A percentile compares a stretch with the other conserved stretches of the same genome.
Conservation (phyloP, 1,284 basidiomycete species). For the Cerioporus squamosus region DNA sequence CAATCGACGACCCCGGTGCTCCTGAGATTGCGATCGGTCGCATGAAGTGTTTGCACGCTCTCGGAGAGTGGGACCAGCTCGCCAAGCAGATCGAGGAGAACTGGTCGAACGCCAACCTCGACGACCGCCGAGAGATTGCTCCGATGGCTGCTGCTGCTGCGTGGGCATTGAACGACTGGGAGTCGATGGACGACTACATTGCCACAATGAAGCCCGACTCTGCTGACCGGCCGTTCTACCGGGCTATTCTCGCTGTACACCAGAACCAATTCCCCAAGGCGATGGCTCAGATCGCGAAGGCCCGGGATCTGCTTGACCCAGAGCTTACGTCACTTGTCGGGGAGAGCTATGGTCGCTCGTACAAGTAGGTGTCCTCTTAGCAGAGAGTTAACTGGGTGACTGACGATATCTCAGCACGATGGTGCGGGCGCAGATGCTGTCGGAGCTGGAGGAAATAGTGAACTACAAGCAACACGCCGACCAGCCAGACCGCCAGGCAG, state of each 20-base stretch:
- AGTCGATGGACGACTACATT: conserved; percentile 98
- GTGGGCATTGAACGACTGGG: conserved; percentile 98
- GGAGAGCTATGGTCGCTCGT: conserved; percentile 95
- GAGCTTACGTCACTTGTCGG: conserved; percentile 93
- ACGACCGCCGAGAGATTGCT: conserved; percentile 91
- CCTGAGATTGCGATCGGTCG: conserved; percentile 84
- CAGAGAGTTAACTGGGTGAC: background rate
- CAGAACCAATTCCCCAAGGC: conserved; percentile 96
- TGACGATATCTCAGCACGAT: conserved; percentile 68
- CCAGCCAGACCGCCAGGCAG: conserved; percentile 88
- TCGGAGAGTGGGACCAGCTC: conserved; percentile 97
- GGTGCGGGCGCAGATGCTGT: conserved; percentile 98
- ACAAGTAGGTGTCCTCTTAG: conserved; percentile 70
- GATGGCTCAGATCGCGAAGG: conserved; percentile 88
- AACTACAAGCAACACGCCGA: conserved; percentile 94
- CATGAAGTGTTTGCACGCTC: conserved; percentile 96
- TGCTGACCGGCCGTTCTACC: conserved; percentile 94
- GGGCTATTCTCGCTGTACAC: conserved; percentile 94
- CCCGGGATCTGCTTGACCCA: conserved; percentile 92
- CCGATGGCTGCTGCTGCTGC: conserved; percentile 97
- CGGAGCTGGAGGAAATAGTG: conserved; percentile 98
- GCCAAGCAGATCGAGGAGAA: conserved; percentile 88
- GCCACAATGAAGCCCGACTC: conserved; percentile 93
- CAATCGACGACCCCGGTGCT: conserved; percentile 68
- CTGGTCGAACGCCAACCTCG: conserved; percentile 85